Base-by-base conservation (phyloP, 371 early-diverging fungal species). In the Syncephalastrum sp. region DNA sequence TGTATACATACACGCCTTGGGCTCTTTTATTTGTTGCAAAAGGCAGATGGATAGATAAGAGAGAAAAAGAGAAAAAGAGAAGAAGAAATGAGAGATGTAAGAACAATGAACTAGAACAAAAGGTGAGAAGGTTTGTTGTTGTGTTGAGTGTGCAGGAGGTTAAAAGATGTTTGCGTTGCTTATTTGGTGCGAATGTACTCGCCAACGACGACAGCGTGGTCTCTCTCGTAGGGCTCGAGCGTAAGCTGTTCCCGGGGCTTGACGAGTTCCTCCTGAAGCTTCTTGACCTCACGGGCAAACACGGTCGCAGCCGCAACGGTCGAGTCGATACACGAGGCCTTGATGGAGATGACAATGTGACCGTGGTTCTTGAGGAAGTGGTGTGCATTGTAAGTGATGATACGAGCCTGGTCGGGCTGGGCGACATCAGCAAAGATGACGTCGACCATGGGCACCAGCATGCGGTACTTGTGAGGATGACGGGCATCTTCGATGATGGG, bases 401-500 rank as follows among this genome's bases (percentile, higher is more conserved):
- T 99, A 88, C 99, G 94, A 5, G 99, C 97, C 85, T 99, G 99
- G 81, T 99, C 99, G 53, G 99, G 99, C 79, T 99, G 99, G 27
- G 99, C 99, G 68, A 99, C 99, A 88, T 99, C 99, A 47, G 99
- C 99, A 82, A 99, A 99, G 61, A 99, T 91, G 27, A 94, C 94
- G 84, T 99, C 99, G 33, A 99, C 99, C 95, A 99, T 98, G 47
- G 95, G 94, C 50, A 99, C 96, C 52, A 99, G 86, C 99, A 99
- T 99, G 82, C 99, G 94, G 86, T 99, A 99, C 82, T 98, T 99
- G 83, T 97, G 93, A 56, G 99, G 99, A 77, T 98, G 95, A 73
- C 99, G 95, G 43, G 99, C 99, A 83, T 99, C 99, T 82, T 99
- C 99, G 69, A 99, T 94, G 61, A 99, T 99, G 54, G 99, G 99